Evolutionary conservation across 2,329 filamentous ascomycete species (phyloP), one percentile per base, ranked within the genome.

Genomic region (Cercospora sp.): DNA sequence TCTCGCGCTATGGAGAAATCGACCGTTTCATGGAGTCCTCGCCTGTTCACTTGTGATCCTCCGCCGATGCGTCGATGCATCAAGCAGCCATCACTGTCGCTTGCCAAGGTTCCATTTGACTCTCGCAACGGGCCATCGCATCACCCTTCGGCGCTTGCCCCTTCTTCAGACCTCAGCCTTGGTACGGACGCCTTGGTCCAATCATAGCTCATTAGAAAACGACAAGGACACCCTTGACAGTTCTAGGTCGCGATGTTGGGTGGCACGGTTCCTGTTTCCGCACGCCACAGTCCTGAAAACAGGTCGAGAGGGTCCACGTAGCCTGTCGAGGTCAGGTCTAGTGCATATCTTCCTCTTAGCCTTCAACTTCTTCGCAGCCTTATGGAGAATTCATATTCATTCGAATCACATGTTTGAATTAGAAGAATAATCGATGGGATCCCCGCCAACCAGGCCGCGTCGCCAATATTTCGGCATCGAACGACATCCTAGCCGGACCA

Each of bases 381-480:
- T 59, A 36, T 33, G 55, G 18, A 36, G 55, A 59, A n/a, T 36
- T 13, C n/a, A 18, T 20, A 13, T 16, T 48, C 20, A 9, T 28
- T 26, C 23, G 16, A 55, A 55, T 26, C 20, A 16, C 48, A 28
- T 8, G 13, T 55, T 23, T 28, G 48, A 16, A 23, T 30, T 39
- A 36, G 53, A 16, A 64, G 60, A 45, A 64, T 5, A 36, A 20
- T 64, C 33, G 36, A 64, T 64, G 62, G 62, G 33, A 42, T 39
- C 53, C 53, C 62, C 23, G 53, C 48, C 30, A 57, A 57, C 31
- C 12, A 59, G 20, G 30, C 53, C 31, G 57, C 62, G 51, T 58
- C 62, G 62, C 62, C 51, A 42, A 13, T 42, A 64, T 42, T 45
- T 45, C 62, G 62, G 62, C 62, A 59, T 59, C 53, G 62, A 64